Evolutionary conservation across 148 eudicot species (phyloP), one percentile per base, ranked within the genome.

Genomic region (Amaranthus palmeri): DNA sequence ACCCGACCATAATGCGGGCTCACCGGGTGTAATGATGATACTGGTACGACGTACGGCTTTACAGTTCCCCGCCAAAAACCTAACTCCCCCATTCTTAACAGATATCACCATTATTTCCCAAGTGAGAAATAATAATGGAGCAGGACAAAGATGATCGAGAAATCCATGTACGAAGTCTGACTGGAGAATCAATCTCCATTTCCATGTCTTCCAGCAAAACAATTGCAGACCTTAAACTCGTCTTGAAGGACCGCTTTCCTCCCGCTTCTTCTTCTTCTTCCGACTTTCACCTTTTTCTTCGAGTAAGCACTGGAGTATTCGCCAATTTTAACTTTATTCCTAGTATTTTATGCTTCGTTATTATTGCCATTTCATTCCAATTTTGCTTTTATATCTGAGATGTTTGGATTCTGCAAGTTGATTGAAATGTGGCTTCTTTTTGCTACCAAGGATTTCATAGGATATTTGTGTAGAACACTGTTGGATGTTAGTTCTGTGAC

Each of bases 231-330:
- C 82, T 93, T 63, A 93, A 91, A 80, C 80, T 76, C 36, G 85
- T 86, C 58, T 79, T 93, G 62, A 61, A 52, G 42, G 79, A 76
- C 15, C 69, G 49, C 6, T 93, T 88, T 74, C 73, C 85, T 70
- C 88, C 92, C 45, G 90, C 90, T 2, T 68, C 72, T 10, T 70
- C 76, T 44, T 83, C 86, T 65, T 85, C 86, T 53, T 76, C 91
- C 63, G 78, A 77, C 72, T 93, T 93, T 57, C 98, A 93, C 72
- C 96, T 93, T 25, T 91, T 88, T 71, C 81, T 84, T 64, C 84
- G 82, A 84, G 98, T 76, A 81, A 10, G 25, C 4, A 12, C 0
- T 63, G n/a, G n/a, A n/a, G n/a, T n/a, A 5, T 8, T 65, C 72
- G 5, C 55, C 17, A 7, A 54, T 49, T 41, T 11, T 40, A 66